Base-by-base conservation (phyloP, 352 stramenopile species). In the Chrysophaeum taylorii region DNA sequence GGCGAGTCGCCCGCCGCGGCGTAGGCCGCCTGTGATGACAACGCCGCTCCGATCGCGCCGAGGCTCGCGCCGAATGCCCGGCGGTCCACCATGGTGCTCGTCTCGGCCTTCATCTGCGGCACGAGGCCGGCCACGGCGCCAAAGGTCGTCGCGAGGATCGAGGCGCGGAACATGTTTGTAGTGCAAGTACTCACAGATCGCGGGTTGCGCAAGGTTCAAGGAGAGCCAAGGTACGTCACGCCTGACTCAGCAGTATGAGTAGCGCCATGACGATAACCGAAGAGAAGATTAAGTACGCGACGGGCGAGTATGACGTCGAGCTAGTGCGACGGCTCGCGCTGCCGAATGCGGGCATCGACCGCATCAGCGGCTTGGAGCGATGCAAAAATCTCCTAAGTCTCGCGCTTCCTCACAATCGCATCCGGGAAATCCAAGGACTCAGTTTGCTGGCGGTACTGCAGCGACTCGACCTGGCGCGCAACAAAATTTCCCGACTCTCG, bases 281-380 rank as follows among this genome's bases (percentile, higher is more conserved):
- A 25, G 45, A 57, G 5, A 57, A 57, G 45, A 57, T 57, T 25
- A 57, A 57, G 45, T 57, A 57, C 45, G 45, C 45, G 45, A 57
- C 45, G 45, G 45, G 45, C 12, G 45, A 57, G 45, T 57, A 57
- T 25, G 45, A 57, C 45, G 45, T 57, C 45, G 45, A 57, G 45
- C 18, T 57, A 18, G 45, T 57, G 45, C 45, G 45, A 25, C 45
- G 45, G 18, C 45, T 57, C 9, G 45, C 45, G 45, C 45, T 57
- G 12, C 12, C 9, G 45, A 57, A 27, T 27, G 45, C 45, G 12
- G 45, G 45, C 45, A 18, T 57, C 18, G 31, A 18, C 18, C 9
- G 12, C 12, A 57, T 57, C 12, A 12, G 45, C 12, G 45, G 45
- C 45, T 25, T 57, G 45, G 9, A 12, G 9, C 45, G 45, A 5